Base-by-base conservation (phyloP, 306 rosid genomes). In the Adenanthera pavonina region DNA sequence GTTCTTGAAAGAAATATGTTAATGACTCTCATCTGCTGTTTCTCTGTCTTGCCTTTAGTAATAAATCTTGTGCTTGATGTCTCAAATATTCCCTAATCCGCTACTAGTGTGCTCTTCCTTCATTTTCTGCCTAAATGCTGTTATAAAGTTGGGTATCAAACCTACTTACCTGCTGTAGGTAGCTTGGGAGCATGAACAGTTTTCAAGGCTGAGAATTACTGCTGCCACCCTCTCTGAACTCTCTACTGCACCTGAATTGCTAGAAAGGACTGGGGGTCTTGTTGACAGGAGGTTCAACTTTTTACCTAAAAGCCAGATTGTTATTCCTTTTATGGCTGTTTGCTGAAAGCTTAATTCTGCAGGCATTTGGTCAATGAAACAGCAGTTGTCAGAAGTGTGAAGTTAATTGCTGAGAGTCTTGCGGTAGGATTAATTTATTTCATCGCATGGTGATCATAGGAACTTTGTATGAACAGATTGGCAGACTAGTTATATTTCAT, bases 181-280 rank as follows among this genome's bases (percentile, higher is more conserved):
- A 86, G 98, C 99, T 81, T 96, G 99, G 99, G 98, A 96, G 91
- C 99, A 96, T 75, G 99, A 96, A 82, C 98, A 96, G 80, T 93
- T 96, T 84, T 96, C 99, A 78, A 89, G 97, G 90, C 84, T 96
- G 82, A 90, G 99, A 86, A 97, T 96, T 84, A 96, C 99, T 75
- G 99, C 99, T 54, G 97, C 95, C 72, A 96, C 99, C 68, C 87
- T 96, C 66, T 96, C 98, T 35, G 97, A 68, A 85, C 97, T 89
- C 62, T 85, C 97, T 14, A 65, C 81, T 61, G 92, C 99, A 80
- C 97, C 98, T 73, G 97, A 92, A 68, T 87, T 96, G 76, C 86
- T 96, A 74, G 97, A 96, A 70, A 91, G 89, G 57, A 89, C 98
- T 71, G 98, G 98, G 69, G 94, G 97, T 78, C 82, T 96, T 83